Evolutionary conservation across 352 stramenopile genomes (phyloP), one percentile per base, ranked within the genome.

Genomic region (Pythium guiyangense): DNA sequence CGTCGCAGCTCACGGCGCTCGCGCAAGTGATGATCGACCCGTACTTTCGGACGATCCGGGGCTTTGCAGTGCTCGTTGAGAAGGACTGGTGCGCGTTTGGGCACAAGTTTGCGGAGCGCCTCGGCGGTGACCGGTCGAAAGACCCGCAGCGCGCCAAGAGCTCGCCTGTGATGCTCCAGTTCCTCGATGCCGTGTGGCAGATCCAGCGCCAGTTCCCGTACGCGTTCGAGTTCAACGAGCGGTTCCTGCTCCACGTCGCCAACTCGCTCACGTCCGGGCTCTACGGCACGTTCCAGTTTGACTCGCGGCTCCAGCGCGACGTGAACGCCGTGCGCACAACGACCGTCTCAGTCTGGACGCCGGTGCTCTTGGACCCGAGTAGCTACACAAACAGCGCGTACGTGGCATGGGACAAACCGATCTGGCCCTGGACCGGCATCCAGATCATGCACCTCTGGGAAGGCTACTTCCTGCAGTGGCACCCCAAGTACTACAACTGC

Each of bases 11-110:
- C 12, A 82, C 71, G 42, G 73, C 76, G 45, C 60, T 96, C 6
- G 84, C 86, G 6, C 84, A 96, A 59, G 67, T 96, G 31, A 92
- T 96, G 76, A 88, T 96, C 22, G 86, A 96, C 62, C 86, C 86
- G 4, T 93, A 80, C 59, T 96, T 78, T 52, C 82, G 86, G n/a
- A 94, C 86, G 2, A 89, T 96, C 46, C 63, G 69, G n/a, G 86
- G 86, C 0, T 92, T 94, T 59, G 72, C 77, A 3, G 76, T 84
- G 20, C 57, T 96, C 4, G 74, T 94, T 5, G 86, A 96, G 54
- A 96, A 96, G 46, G 84, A 96, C 52, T 96, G 85, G 83, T 86
- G 77, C 29, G 70, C 79, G 17, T 96, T 94, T 70, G 86, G 86
- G 0, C 85, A 94, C 67, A 93, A 94, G 59, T 92, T 90, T 65